Conservation (phyloP, 441 rosid species). For the Biscutella laevigata region DNA sequence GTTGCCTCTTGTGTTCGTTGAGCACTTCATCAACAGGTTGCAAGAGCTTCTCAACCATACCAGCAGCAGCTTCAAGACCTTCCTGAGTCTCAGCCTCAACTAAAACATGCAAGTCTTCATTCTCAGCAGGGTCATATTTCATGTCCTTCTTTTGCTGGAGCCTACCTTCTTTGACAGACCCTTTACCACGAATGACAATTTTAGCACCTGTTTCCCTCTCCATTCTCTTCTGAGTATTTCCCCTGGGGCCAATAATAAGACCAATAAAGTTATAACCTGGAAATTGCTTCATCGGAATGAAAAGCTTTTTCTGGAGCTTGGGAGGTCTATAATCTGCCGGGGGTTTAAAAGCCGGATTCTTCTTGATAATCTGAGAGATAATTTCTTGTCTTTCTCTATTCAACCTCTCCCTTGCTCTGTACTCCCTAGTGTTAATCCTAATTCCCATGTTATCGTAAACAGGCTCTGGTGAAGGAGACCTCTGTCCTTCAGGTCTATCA, state of each 20-base stretch:
- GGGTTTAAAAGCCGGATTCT: slow-evolving; percentile 89
- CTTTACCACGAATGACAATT: slow-evolving; percentile 90
- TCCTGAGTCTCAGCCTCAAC: slow-evolving; percentile 94
- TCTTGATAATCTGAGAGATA: slow-evolving; percentile 76
- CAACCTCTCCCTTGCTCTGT: slow-evolving; percentile 75
- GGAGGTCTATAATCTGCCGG: slow-evolving; percentile 95
- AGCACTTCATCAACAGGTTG: slow-evolving; percentile 95
- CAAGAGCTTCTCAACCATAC: slow-evolving; percentile 90
- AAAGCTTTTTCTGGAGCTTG: slow-evolving; percentile 89
- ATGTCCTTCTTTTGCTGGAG: slow-evolving; percentile 85
- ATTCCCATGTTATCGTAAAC: slow-evolving; percentile 85
- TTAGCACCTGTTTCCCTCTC: slow-evolving; percentile 93
- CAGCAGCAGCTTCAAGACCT: slow-evolving; percentile 84
- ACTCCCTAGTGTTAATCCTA: slow-evolving; percentile 82
- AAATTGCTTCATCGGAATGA: slow-evolving; percentile 81
- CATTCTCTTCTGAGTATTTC: slow-evolving; percentile 96
- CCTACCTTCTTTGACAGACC: slow-evolving; percentile 89
- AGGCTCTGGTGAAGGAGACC: slow-evolving; percentile 96
- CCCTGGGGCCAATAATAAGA: slow-evolving; percentile 87
- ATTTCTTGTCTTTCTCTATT: slow-evolving; percentile 84
- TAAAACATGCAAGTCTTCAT: slow-evolving; percentile 92
- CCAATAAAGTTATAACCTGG: slow-evolving; percentile 90
- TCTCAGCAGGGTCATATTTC: slow-evolving; percentile 82
- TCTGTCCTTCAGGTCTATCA: slow-evolving; percentile 79
- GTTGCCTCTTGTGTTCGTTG: slow-evolving; percentile 98